Conservation (phyloP, 495 filamentous ascomycete species). For the Tuber borchii region DNA sequence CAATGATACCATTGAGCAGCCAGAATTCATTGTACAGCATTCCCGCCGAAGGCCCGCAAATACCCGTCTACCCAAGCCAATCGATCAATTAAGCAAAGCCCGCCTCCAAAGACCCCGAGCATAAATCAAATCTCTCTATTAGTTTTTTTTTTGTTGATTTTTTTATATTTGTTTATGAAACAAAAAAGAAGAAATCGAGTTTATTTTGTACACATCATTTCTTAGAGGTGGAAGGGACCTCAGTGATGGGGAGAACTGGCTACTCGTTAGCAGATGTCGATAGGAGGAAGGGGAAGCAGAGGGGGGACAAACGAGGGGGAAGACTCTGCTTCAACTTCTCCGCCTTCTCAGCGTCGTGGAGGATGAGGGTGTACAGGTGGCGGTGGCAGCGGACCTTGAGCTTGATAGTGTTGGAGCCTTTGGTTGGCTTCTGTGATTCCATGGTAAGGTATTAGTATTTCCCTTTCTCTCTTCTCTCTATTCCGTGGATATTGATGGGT, state of each 20-base stretch:
- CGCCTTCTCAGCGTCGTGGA: conserved; percentile 97
- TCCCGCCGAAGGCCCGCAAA: not conserved
- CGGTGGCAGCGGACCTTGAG: conserved; percentile 99
- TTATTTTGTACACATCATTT: conserved; percentile 20
- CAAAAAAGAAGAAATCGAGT: not conserved
- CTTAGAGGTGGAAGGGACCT: conserved; percentile 51
- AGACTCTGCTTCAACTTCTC: conserved; percentile 99
- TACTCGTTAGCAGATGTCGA: not conserved
- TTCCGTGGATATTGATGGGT: not conserved
- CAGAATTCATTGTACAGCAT: not conserved
- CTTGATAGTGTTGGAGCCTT: conserved; percentile 81
- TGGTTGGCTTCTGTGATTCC: conserved; percentile 78
- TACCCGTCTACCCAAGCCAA: not conserved
- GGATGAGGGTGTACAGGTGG: conserved; percentile 91
- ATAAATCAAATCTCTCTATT: not conserved
- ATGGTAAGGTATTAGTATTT: conserved; percentile 43
- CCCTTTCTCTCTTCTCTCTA: conserved; percentile 4
- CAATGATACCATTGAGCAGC: not conserved
- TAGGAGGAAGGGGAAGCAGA: not conserved
- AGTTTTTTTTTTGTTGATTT: not conserved
- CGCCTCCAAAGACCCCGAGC: not conserved
- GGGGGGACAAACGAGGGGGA: conserved; percentile 70
- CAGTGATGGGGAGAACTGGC: conserved; percentile 65
- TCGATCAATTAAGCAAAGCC: not conserved
- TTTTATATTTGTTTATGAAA: conserved; percentile 4